A percentile compares a stretch with the other conserved stretches of the same genome.
These are phyloP conservation scores for Teunomyces stri DNA, from an alignment of 805 yeast species.

Conservation along the genomic window DNA sequence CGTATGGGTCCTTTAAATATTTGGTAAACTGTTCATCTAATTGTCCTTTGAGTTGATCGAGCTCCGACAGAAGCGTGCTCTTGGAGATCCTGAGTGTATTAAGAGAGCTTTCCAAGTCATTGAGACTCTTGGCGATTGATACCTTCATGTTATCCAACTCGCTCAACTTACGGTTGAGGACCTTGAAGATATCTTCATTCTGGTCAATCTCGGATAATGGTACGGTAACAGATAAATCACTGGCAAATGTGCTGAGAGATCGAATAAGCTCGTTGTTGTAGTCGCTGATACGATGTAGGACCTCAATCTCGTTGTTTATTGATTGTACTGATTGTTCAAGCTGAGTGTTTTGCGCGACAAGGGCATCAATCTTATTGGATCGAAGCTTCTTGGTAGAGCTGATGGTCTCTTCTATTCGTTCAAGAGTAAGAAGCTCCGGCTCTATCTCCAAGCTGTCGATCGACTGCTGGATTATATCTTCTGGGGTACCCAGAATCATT, in stretches of 20 bases:
- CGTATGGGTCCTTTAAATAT: conserved; percentile 13
- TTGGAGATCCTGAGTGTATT: conserved; percentile 29
- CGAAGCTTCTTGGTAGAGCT: conserved; percentile 27
- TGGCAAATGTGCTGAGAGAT: conserved; percentile 10
- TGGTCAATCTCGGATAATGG: conserved; percentile 1
- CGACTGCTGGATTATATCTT: conserved; percentile 38
- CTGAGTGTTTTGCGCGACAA: conserved; percentile 6
- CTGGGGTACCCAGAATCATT: conserved; percentile 34
- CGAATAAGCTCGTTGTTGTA: conserved; percentile 16
- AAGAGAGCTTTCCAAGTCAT: conserved; percentile 46
- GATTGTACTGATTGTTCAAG: conserved; percentile 8
- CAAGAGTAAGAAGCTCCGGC: conserved; percentile 47
- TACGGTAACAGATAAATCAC: background rate
- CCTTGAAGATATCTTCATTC: conserved; percentile 24
- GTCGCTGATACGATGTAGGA: conserved; percentile 20
- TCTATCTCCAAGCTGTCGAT: conserved; percentile 50
- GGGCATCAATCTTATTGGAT: conserved; percentile 16
- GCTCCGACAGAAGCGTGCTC: conserved; percentile 36
- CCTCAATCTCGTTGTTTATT: conserved; percentile 13
- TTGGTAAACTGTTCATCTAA: conserved; percentile 5
- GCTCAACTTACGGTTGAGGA: conserved; percentile 24
- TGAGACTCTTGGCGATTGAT: conserved; percentile 50
- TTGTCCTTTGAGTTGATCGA: conserved; percentile 28
- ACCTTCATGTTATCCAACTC: conserved; percentile 48
- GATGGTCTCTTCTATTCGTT: conserved; percentile 41